phyloP scores from a whole-genome alignment of 768 basidiomycete genomes.

The Pleurotus pulmonarius region DNA sequence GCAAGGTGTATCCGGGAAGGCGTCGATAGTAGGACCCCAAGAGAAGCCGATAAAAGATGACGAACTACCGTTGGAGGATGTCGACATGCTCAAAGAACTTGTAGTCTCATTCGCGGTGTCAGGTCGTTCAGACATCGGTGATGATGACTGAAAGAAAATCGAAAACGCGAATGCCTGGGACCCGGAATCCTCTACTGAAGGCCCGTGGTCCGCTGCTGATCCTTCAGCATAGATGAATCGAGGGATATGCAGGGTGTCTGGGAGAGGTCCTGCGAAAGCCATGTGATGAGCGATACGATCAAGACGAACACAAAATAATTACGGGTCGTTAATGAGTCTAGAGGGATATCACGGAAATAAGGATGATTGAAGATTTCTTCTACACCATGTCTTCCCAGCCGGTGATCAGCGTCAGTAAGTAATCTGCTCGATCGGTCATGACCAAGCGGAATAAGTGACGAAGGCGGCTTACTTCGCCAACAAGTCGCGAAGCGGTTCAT shows the following conservation, averaged over 20 bases:
- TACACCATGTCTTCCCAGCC: conserved; percentile 60
- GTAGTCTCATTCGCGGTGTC: conserved; percentile 34
- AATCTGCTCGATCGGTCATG: background rate
- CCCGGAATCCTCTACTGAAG: conserved; percentile 28
- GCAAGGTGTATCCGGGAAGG: conserved; percentile 38
- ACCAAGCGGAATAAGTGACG: background rate
- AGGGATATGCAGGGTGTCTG: conserved; percentile 63
- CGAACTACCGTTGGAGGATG: background rate
- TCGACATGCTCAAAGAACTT: conserved; percentile 16
- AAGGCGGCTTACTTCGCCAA: conserved; percentile 42
- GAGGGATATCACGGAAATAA: conserved; percentile 53
- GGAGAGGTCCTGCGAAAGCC: conserved; percentile 38
- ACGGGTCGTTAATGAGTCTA: conserved; percentile 53
- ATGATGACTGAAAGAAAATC: conserved; percentile 76
- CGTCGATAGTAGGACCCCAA: conserved; percentile 73
- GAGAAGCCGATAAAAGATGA: conserved; percentile 79
- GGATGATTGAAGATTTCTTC: conserved; percentile 64
- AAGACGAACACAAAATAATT: conserved; percentile 16
- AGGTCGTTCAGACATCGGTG: conserved; percentile 43
- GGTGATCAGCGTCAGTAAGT: conserved; percentile 54
- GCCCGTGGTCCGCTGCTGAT: conserved; percentile 12
- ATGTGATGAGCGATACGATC: background rate
- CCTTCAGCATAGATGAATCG: conserved; percentile 59
- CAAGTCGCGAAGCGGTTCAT: conserved; percentile 49
- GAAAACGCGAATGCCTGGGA: conserved; percentile 77